Conservation (phyloP, 2,329 filamentous ascomycete species). For the Amauroascus niger region DNA sequence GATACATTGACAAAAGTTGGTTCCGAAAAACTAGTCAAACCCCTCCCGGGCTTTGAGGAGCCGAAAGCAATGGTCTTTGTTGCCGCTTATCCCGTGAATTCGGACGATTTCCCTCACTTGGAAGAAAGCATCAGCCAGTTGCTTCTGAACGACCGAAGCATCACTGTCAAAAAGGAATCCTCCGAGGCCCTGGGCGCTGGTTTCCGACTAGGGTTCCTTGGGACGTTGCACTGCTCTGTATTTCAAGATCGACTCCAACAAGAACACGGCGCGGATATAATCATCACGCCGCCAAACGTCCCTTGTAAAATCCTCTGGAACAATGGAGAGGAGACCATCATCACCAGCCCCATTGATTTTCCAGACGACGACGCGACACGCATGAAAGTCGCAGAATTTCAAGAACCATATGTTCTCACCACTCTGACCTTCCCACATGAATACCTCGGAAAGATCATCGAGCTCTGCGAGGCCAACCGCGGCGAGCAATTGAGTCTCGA, state of each 20-base stretch:
- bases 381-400: conserved; percentile 50
- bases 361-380: conserved; percentile 58
- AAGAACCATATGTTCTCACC: conserved; percentile 66
- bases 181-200: conserved; percentile 89
- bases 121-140: conserved; percentile 93
- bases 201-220: conserved; percentile 87
- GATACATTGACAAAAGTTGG: conserved; percentile 86
- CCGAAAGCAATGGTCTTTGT: conserved; percentile 99
- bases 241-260: conserved; percentile 92
- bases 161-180: conserved; percentile 86
- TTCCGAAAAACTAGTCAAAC: conserved; percentile 63
- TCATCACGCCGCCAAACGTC: conserved; percentile 92
- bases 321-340: conserved; percentile 65
- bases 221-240: conserved; percentile 97
- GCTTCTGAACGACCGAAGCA: conserved; percentile 86
- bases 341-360: conserved; percentile 81
- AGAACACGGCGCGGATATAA: conserved; percentile 88
- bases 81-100: conserved; percentile 88
- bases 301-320: conserved; percentile 76
- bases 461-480: conserved; percentile 82
- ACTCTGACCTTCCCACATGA: conserved; percentile 90
- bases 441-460: conserved; percentile 87
- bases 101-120: conserved; percentile 72
- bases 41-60: conserved; percentile 87
- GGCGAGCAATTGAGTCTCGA: conserved; percentile 79